Evolutionary conservation across 257 asterid species (phyloP), one percentile per base, ranked within the genome.

Genomic region (Forsythia viridissima): DNA sequence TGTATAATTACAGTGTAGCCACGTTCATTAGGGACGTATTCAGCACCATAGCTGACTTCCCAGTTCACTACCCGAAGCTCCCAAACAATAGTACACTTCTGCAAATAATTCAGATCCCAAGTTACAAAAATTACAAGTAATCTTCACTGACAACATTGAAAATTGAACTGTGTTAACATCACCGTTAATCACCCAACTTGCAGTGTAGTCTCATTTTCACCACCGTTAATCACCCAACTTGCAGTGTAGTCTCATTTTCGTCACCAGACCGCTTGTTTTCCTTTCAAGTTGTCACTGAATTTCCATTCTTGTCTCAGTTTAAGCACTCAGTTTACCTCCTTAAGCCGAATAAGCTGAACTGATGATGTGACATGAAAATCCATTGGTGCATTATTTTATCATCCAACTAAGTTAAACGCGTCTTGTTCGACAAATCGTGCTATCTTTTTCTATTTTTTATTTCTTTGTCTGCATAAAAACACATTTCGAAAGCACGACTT

Each of bases 61-160:
- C 98, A 92, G 39, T 96, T 97, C 52, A 94, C 90, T 0, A 92
- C 98, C 15, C 98, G 90, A 39, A 92, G 88, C 94, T 94, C 98
- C 98, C 98, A 94, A n/a, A 90, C 86, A n/a, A 94, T 86, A 41
- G 79, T 78, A 85, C 98, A 92, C 82, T 82, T 90, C 98, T 94
- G 90, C 83, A 84, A 4, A 71, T 44, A 18, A 43, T 34, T 30
- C 9, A 7, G 66, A 74, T 13, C 61, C 51, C 70, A 69, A 46
- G 67, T 84, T 59, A 70, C 61, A 39, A 73, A 34, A 11, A 18
- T 51, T 59, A 79, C 34, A 16, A 30, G 6, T 21, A 48, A 41
- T 34, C 15, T 83, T 63, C 36, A 68, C 10, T 6, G 18, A 12
- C 55, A 46, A 46, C 18, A 46, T 46, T 4, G 15, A 46, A 46